Conservation (phyloP, 2,329 filamentous ascomycete genomes). For the Aspergillus sergii region DNA sequence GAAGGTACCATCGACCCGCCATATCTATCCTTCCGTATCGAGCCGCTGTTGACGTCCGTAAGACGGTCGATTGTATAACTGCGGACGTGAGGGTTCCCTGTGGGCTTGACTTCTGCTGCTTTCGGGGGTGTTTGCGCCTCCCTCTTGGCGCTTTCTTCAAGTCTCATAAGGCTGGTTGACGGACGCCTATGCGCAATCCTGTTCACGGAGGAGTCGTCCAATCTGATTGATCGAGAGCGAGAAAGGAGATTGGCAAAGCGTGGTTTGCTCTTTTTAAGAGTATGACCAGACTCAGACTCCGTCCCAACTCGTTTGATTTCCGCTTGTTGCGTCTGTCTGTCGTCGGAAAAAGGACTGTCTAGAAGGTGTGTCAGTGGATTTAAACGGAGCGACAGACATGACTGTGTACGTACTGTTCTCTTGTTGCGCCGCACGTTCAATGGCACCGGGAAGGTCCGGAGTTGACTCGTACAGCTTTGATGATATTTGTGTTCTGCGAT, state of each 20-base stretch:
- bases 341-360: slow-evolving; percentile 24
- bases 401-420: slow-evolving; percentile 28
- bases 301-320: slow-evolving; percentile 29
- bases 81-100: slow-evolving; percentile 65
- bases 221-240: slow-evolving; percentile 47
- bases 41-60: slow-evolving; percentile 27
- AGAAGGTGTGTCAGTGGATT: slow-evolving; percentile 8
- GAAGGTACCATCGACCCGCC: slow-evolving; percentile 46
- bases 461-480: slow-evolving; percentile 45
- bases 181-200: slow-evolving; percentile 39
- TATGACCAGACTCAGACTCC: slow-evolving; percentile 29
- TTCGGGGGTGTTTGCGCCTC: slow-evolving; percentile 54
- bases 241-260: slow-evolving; percentile 49
- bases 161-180: slow-evolving; percentile 42
- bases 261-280: slow-evolving; percentile 46
- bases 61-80: slow-evolving; percentile 75
- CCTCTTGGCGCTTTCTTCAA: slow-evolving; percentile 37
- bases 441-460: slow-evolving; percentile 41
- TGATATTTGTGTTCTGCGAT: slow-evolving; percentile 40
- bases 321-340: slow-evolving; percentile 26
- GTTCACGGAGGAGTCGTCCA: slow-evolving; percentile 43
- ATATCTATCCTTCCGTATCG: slow-evolving; percentile 37
- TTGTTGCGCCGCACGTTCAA: slow-evolving; percentile 30
- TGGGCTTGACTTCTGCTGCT: slow-evolving; percentile 68
- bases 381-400: neutral